These are phyloP conservation scores for Leptographium procerum DNA, from an alignment of 2,329 filamentous ascomycete species.

Conservation along the genomic window DNA sequence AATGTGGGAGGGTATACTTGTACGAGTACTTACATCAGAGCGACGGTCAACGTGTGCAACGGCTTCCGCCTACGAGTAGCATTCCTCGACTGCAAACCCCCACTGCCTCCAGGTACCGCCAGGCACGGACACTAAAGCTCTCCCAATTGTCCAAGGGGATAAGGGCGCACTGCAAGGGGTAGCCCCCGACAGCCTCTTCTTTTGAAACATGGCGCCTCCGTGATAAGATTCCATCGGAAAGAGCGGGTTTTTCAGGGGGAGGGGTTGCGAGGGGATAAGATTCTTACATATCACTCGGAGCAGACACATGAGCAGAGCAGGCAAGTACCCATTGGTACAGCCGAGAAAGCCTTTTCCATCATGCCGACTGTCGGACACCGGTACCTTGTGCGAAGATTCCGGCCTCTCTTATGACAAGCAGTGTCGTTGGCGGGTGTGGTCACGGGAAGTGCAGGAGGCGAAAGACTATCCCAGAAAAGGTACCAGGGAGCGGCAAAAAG, in stretches of 20 bases:
- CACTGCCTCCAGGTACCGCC: not conserved
- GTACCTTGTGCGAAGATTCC: not conserved
- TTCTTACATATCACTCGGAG: not conserved
- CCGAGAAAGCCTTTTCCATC: not conserved
- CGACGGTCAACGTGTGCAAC: not conserved
- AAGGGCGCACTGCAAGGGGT: not conserved
- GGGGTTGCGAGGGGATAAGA: not conserved
- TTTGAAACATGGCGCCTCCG: slow-evolving; percentile 3
- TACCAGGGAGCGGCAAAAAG: not conserved
- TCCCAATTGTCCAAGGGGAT: not conserved
- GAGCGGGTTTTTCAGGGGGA: not conserved
- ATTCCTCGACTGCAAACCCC: not conserved
- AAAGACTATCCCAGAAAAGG: not conserved
- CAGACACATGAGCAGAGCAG: not conserved
- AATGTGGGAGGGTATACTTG: not conserved
- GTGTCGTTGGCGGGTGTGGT: too few species aligned
- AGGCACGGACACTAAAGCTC: not conserved
- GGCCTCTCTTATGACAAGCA: too few species aligned
- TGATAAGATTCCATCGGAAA: slow-evolving; percentile 3
- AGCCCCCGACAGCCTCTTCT: not conserved
- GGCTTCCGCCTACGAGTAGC: not conserved
- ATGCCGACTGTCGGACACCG: not conserved
- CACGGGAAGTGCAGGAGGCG: not conserved
- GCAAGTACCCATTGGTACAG: not conserved
- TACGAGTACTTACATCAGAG: not conserved